Conservation (phyloP, 768 basidiomycete species). For the Phylloporus scabripes region DNA sequence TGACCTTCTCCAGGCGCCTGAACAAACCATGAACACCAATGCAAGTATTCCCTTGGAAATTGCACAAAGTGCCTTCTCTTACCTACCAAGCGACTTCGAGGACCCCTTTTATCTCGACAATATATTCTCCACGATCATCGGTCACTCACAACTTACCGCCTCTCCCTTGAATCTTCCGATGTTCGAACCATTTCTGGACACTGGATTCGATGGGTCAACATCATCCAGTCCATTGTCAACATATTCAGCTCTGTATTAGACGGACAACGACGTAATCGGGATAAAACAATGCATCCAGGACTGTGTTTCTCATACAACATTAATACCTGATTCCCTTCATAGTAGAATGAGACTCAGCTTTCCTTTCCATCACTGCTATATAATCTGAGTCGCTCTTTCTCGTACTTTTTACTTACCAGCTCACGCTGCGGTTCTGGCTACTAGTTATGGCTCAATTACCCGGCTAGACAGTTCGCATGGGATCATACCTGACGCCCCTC, state of each 20-base stretch:
- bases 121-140: constrained; percentile 1
- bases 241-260: constrained; percentile 14
- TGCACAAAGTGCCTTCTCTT: constrained; percentile 3
- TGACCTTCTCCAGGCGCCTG: constrained; percentile 1
- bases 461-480: neutral
- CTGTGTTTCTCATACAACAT: constrained; percentile 10
- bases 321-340: neutral
- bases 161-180: constrained; percentile 9
- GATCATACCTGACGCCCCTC: neutral
- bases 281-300: constrained; percentile 9
- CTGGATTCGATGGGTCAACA: constrained; percentile 12
- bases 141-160: constrained; percentile 5
- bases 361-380: neutral
- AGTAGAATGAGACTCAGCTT: constrained; percentile 2
- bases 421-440: neutral
- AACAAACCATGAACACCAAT: constrained; percentile 1
- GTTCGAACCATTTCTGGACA: constrained; percentile 14
- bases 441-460: neutral
- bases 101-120: constrained; percentile 3
- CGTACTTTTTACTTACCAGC: constrained; percentile 4
- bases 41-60: neutral
- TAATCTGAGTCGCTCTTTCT: constrained; percentile 5
- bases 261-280: constrained; percentile 9
- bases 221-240: constrained; percentile 24
- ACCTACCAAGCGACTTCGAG: constrained; percentile 1